These are phyloP conservation scores for Gamarada debralockiae DNA, from an alignment of 495 filamentous ascomycete genomes.

Conservation along the genomic window DNA sequence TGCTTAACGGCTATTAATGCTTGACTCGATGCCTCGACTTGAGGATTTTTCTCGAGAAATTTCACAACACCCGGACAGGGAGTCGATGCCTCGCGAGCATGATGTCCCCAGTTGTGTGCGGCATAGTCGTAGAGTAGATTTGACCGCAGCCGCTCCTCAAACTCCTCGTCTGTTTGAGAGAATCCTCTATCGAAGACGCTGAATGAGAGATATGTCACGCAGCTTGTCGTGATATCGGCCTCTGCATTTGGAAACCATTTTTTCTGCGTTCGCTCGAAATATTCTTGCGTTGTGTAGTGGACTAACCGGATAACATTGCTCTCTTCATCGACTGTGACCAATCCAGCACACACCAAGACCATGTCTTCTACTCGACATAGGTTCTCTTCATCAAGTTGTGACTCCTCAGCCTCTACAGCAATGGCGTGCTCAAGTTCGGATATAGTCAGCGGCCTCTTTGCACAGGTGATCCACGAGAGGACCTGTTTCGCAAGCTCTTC, in stretches of 20 bases:
- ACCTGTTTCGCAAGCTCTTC: slow-evolving; percentile 28
- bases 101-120: too few species aligned
- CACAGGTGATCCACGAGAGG: slow-evolving; percentile 21
- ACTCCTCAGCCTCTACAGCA: slow-evolving; percentile 23
- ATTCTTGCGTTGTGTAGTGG: slow-evolving; percentile 17
- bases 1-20: too few species aligned
- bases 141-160: too few species aligned
- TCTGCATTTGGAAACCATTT: too few species aligned
- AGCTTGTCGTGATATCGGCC: neutral
- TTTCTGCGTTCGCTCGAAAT: slow-evolving; percentile 6
- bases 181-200: too few species aligned
- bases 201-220: too few species aligned
- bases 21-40: too few species aligned
- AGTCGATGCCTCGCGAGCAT: too few species aligned
- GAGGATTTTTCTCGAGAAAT: too few species aligned
- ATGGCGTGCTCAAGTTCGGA: slow-evolving; percentile 34
- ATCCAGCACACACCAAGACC: slow-evolving; percentile 29
- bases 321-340: slow-evolving; percentile 32
- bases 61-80: too few species aligned
- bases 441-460: slow-evolving; percentile 22
- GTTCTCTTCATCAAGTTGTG: slow-evolving; percentile 27
- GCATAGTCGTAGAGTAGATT: too few species aligned
- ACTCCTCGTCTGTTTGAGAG: too few species aligned
- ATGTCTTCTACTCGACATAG: slow-evolving; percentile 26
- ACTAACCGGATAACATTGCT: slow-evolving; percentile 27